These are phyloP conservation scores for Sporisorium iseilematis-ciliati DNA, from an alignment of 1,284 basidiomycete species.

Conservation along the genomic window DNA sequence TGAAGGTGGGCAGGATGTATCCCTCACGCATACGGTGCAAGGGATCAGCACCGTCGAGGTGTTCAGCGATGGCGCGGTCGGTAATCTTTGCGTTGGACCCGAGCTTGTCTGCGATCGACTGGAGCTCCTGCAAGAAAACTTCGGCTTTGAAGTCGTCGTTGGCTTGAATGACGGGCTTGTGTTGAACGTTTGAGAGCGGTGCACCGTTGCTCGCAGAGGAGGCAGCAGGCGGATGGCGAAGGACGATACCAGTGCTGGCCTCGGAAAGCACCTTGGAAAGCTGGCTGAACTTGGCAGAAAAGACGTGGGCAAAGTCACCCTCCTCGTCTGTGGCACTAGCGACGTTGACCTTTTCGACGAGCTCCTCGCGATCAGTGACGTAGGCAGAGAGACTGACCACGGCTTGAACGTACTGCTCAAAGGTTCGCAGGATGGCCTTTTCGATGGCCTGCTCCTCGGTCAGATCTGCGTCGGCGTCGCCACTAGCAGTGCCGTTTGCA, in stretches of 20 bases:
- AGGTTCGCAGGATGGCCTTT: constrained; percentile 46
- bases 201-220: background rate
- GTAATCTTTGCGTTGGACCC: constrained; percentile 33
- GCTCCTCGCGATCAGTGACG: constrained; percentile 40
- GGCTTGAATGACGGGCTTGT: constrained; percentile 21
- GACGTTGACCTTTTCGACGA: constrained; percentile 42
- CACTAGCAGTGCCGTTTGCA: constrained; percentile 11
- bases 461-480: constrained; percentile 35
- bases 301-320: constrained; percentile 38
- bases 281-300: constrained; percentile 40
- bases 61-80: constrained; percentile 45
- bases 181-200: constrained; percentile 14
- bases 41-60: constrained; percentile 46
- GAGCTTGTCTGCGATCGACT: constrained; percentile 43
- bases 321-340: constrained; percentile 38
- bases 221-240: constrained; percentile 11
- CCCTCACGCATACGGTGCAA: constrained; percentile 46
- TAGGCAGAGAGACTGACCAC: constrained; percentile 43
- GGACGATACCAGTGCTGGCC: constrained; percentile 31
- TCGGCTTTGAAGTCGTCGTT: constrained; percentile 41
- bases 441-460: constrained; percentile 50
- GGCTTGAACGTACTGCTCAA: constrained; percentile 48
- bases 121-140: constrained; percentile 36
- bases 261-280: constrained; percentile 51
- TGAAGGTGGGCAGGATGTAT: constrained; percentile 55